Base-by-base conservation (phyloP, 2,329 filamentous ascomycete genomes). In the Coniella vitis region DNA sequence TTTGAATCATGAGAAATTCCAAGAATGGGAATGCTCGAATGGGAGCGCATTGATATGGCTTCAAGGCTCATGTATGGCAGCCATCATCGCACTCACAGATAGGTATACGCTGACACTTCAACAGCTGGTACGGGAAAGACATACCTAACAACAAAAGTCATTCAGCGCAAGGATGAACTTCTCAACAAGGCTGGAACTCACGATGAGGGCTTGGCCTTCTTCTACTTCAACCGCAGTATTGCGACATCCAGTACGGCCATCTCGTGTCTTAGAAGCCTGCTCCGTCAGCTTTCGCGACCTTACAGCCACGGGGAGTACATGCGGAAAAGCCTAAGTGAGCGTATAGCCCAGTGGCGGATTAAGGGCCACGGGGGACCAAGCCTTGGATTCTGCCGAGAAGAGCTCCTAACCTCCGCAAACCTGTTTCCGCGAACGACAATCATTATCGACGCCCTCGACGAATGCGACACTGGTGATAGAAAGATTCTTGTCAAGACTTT, bases 381-480 rank as follows among this genome's bases (percentile, higher is more conserved):
- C 22, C 37, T 56, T 12, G 45, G 45, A 2, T 40, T 54, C 29
- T 55, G 58, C 53, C 45, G 49, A 43, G 34, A 58, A 9, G 49
- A 55, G 14, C 47, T 67, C 5, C 40, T 58, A 0, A 45, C 55
- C 7, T 59, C 58, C 1, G 38, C 63, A 8, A 56, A 64, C 17
- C 35, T 58, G 13, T 66, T 65, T 22, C 51, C 55, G 1, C 55
- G 54, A 13, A 63, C 61, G 3, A 67, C 59, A 1, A 50, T 68
- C 3, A 51, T 68, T 1, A 47, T 69, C 4, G 66, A 68, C 45
- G 65, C 64, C 20, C 43, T 68, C 36, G 66, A 68, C 43, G 66
- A 69, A 53, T 66, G 63, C 46, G 53, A 65, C 5, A 38, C 46
- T 4, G 38, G 49, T 4, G 51, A 54, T 2, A 59, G 65, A 12